Conservation (phyloP, 257 asterid genomes). For the Lithospermum erythrorhizon region DNA sequence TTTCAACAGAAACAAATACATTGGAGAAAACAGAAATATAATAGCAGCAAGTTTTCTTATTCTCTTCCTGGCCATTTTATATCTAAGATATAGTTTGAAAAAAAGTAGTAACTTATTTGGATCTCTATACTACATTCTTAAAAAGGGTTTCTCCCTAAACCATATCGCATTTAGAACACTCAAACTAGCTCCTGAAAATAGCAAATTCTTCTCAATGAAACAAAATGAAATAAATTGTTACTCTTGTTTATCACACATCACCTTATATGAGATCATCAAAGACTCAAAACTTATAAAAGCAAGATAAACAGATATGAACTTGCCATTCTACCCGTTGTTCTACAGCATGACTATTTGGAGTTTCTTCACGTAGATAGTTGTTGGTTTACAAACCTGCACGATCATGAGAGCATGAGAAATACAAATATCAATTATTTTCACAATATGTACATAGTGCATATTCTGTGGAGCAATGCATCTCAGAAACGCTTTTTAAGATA, state of each 20-base stretch:
- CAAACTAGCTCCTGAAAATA: too few species aligned
- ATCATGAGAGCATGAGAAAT: neutral
- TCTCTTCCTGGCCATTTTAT: too few species aligned
- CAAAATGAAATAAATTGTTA: neutral
- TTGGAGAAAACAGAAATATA: too few species aligned
- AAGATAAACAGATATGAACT: conserved; percentile 25
- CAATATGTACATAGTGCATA: neutral
- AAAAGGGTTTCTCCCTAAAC: too few species aligned
- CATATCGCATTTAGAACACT: too few species aligned
- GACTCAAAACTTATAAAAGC: neutral
- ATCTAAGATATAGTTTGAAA: too few species aligned
- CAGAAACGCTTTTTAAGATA: neutral
- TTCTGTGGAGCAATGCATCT: neutral
- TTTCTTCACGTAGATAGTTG: conserved; percentile 96
- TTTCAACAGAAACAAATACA: too few species aligned
- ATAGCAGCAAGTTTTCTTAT: too few species aligned
- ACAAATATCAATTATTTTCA: neutral
- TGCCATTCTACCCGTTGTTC: conserved; percentile 98
- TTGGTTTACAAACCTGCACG: conserved; percentile 87
- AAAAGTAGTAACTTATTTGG: too few species aligned
- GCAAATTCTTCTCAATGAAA: too few species aligned
- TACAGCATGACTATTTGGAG: conserved; percentile 88
- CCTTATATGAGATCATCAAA: neutral
- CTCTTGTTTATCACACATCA: neutral
- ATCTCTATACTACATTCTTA: too few species aligned